Conservation (phyloP, 2,329 filamentous ascomycete species). For the Cytospora leucostoma region DNA sequence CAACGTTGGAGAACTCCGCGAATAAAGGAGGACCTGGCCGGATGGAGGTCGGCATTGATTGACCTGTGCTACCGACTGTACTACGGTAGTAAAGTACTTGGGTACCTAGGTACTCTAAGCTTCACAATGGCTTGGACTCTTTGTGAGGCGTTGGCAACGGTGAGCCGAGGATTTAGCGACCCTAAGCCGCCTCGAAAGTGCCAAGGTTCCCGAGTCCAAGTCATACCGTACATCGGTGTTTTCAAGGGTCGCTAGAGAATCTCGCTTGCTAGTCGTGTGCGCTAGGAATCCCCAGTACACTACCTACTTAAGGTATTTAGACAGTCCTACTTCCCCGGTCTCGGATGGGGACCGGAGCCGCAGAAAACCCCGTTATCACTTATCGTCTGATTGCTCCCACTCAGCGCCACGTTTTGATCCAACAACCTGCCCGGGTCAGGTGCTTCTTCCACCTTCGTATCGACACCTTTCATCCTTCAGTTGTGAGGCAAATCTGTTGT, state of each 20-base stretch:
- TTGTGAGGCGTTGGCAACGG: neutral
- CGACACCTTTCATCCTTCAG: constrained; percentile 1
- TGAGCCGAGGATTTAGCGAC: neutral
- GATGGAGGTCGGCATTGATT: neutral
- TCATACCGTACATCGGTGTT: too few relatives aligned
- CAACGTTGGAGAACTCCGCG: constrained; percentile 1
- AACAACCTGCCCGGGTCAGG: constrained; percentile 12
- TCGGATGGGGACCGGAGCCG: constrained; percentile 19
- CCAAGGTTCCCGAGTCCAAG: neutral
- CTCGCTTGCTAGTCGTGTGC: neutral
- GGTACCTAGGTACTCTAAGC: too few relatives aligned
- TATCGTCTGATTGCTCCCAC: constrained; percentile 17
- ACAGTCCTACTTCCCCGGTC: neutral
- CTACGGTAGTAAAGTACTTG: too few relatives aligned
- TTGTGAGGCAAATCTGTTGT: neutral
- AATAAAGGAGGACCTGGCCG: neutral
- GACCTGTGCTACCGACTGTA: neutral
- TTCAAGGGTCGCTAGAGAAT: too few relatives aligned
- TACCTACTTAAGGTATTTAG: neutral
- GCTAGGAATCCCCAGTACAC: too few relatives aligned
- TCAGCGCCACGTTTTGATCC: constrained; percentile 17
- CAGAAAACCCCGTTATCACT: constrained; percentile 21
- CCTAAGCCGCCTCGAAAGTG: neutral
- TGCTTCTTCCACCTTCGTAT: constrained; percentile 8
- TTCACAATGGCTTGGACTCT: neutral